Evolutionary conservation across 805 yeast species (phyloP), one percentile per base, ranked within the genome.

Genomic region (Yamadazyma endophytica): DNA sequence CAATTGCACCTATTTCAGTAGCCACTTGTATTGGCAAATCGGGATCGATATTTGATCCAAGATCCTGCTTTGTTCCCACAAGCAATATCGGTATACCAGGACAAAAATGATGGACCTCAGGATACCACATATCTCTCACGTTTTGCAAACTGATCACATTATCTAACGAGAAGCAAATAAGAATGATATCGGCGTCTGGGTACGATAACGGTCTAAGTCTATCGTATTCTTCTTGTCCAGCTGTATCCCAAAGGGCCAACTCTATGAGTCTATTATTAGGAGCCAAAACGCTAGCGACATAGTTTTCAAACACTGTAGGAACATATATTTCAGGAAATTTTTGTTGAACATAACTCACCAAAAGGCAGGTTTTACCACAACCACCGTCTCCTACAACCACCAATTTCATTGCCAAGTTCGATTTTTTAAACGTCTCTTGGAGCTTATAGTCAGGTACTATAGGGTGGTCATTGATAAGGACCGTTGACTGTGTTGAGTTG

Each of bases 361-460:
- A 50, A 44, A 86, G 55, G 46, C 89, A 82, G 0, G 95, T 87
- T 54, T 86, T 86, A n/a, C 96, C 96, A 52, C 92, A 81, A 12
- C 86, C 89, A 46, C 90, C 88, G 54, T 86, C 96, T 6, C 96
- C 95, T 7, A 87, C 92, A 17, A 82, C 82, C 9, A 86, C 94
- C 5, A 84, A 60, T 49, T 83, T 83, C 62, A 64, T 56, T 17
- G 50, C 42, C 24, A 49, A 46, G 12, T 40, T 31, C 6, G 46
- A 44, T 20, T 42, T 45, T 25, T 49, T 48, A 39, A 50, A 54
- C 12, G 40, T 37, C 6, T 46, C 39, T 32, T 54, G 58, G 38
- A 60, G 52, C 9, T 49, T 42, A 39, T 58, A 65, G 18, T 51
- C 31, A 9, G 70, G 69, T 13, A 61, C 56, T 14, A 45, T 36